Percentiles rank a stretch among this genome's conserved stretches.
Conservation (phyloP, 768 basidiomycete species). For the Psilocybe tampanensis region DNA sequence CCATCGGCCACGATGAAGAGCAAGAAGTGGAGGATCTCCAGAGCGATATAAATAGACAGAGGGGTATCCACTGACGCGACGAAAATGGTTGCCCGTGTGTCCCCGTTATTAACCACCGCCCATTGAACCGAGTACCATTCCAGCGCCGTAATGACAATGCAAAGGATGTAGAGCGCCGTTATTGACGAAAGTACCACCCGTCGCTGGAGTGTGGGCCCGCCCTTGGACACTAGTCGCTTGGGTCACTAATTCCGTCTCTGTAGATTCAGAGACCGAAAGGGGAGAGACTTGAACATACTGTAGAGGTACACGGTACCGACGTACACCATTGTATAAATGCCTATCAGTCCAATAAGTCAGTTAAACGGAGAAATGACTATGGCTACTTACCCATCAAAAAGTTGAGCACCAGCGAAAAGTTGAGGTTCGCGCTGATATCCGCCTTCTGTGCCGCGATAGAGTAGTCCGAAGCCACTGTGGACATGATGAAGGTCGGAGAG, state of each 20-base stretch:
- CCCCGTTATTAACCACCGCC: background rate
- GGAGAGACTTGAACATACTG: background rate
- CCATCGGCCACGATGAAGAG: background rate
- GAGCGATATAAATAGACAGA: background rate
- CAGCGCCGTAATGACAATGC: background rate
- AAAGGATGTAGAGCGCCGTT: background rate
- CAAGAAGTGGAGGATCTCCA: background rate
- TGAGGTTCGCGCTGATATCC: background rate
- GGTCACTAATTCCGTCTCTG: background rate
- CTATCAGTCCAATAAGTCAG: background rate
- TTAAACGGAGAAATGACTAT: background rate
- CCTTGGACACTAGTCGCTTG: background rate
- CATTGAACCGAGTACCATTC: background rate
- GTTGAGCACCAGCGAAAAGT: background rate
- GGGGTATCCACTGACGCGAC: background rate
- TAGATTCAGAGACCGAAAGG: background rate
- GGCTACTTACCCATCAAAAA: background rate
- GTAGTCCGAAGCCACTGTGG: no score
- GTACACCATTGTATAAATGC: background rate
- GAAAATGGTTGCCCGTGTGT: background rate
- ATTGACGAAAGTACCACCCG: background rate
- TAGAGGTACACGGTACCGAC: background rate
- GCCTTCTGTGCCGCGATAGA: background rate
- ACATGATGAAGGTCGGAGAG: no score
- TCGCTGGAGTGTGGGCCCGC: background rate